Percentiles rank a stretch among this genome's conserved stretches.
Conservation (phyloP, 1,139 yeast genomes). For the Candida anutae region DNA sequence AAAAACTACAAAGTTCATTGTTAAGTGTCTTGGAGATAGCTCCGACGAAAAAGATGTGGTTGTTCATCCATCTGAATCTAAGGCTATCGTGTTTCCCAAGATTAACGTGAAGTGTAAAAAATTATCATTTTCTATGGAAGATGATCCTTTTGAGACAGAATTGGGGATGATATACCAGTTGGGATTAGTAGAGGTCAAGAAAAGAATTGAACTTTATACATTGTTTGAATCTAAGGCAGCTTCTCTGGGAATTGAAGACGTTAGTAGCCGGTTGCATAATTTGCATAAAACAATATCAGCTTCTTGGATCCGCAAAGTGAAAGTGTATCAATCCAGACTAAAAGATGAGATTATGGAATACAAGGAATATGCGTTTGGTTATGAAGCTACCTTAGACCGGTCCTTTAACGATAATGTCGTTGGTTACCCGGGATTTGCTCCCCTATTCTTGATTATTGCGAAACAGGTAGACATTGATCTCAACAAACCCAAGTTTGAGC, state of each 20-base stretch:
- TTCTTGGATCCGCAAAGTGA: slow-evolving; percentile 46
- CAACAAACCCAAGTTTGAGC: slow-evolving; percentile 47
- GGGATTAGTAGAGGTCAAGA: slow-evolving; percentile 64
- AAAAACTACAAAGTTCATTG: slow-evolving; percentile 49
- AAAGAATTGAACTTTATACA: slow-evolving; percentile 49
- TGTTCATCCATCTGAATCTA: slow-evolving; percentile 24
- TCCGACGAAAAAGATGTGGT: slow-evolving; percentile 8
- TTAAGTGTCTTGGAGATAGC: slow-evolving; percentile 33
- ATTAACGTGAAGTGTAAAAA: slow-evolving; percentile 42
- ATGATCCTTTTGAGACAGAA: slow-evolving; percentile 84
- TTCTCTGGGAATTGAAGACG: slow-evolving; percentile 5
- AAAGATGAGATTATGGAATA: slow-evolving; percentile 44
- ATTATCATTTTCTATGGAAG: slow-evolving; percentile 51
- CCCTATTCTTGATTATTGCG: slow-evolving; percentile 52
- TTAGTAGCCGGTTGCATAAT: slow-evolving; percentile 4
- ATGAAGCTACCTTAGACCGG: slow-evolving; percentile 36
- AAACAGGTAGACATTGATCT: slow-evolving; percentile 50
- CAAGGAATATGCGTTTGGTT: slow-evolving; percentile 40
- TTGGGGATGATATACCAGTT: slow-evolving; percentile 68
- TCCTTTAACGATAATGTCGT: slow-evolving; percentile 46
- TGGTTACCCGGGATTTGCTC: slow-evolving; percentile 55
- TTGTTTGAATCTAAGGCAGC: slow-evolving; percentile 39
- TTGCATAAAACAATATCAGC: slow-evolving; percentile 14
- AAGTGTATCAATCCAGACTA: slow-evolving; percentile 33
- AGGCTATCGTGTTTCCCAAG: slow-evolving; percentile 45